Evolutionary conservation across 179 eudicot species (phyloP), one percentile per base, ranked within the genome.

Genomic region (Heliamphora pulchella): DNA sequence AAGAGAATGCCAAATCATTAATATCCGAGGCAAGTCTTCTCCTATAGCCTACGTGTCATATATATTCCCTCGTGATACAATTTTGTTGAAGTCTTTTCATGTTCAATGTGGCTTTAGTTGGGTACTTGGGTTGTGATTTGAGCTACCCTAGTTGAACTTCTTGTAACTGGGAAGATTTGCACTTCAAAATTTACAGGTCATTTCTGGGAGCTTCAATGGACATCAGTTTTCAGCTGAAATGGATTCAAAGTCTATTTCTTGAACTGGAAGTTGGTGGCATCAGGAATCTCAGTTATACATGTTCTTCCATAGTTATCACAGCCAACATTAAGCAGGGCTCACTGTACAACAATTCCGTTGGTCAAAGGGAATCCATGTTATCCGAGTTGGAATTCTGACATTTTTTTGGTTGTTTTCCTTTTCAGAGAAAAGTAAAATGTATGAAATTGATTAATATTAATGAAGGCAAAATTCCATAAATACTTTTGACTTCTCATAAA

Each of bases 1-100:
- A 92, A 85, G 92, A 86, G 78, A 90, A 92, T 80, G 98, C 97
- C 71, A 86, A 88, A 84, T 97, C 98, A 46, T 84, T 96, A 78
- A 85, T 96, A 83, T 79, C 83, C 15, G 82, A 92, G 96, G 97
- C 88, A 86, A 85, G 90, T 81, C 61, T 11, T 48, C 64, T 80
- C 14, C 43, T 53, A 48, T 15, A 50, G 51, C 51, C 67, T n/a
- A 51, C 2, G 64, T 15, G 15, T 57, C 2, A 15, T 62, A 41
- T 22, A 8, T 48, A 17, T 61, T 11, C 46, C 55, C 5, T 46
- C 59, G 11, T 13, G 22, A 71, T 11, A 5, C 11, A 2, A 22
- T 79, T 20, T 69, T 67, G 46, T 0, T 15, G 11, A 64, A 11
- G 5, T 13, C 11, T 1, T 13, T 20, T 13, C 20, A 18, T 17